Percentiles rank a stretch among this genome's conserved stretches.
Conservation (phyloP, 148 eudicot genomes). For the Heliosperma pusillum region DNA sequence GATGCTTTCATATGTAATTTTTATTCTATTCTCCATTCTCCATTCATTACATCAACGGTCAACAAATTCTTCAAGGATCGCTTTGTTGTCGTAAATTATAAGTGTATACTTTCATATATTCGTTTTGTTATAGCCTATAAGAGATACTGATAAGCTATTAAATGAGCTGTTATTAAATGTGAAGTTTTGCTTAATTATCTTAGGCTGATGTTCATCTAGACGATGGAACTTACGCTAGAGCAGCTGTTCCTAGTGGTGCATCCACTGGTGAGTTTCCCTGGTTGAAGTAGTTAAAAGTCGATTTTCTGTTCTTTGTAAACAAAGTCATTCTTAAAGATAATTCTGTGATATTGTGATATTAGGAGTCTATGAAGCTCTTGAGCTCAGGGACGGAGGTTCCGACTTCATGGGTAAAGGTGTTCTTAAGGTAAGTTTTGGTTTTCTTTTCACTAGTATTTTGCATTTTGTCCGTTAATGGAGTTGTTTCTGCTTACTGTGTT, state of each 20-base stretch:
- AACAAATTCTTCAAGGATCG: too few species aligned
- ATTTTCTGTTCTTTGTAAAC: neutral
- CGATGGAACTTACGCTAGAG: constrained; percentile 65
- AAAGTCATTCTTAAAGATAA: neutral
- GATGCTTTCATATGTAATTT: neutral
- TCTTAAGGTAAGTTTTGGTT: constrained; percentile 51
- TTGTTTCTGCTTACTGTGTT: constrained; percentile 19
- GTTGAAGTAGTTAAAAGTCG: neutral
- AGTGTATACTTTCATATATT: too few species aligned
- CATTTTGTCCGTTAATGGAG: neutral
- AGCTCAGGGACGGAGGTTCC: constrained; percentile 91
- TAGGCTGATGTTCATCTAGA: constrained; percentile 69
- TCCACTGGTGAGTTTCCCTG: constrained; percentile 67
- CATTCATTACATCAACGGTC: too few species aligned
- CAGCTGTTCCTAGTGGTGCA: constrained; percentile 99
- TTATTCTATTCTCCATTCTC: too few species aligned
- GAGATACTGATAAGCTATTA: neutral
- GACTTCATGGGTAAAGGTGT: constrained; percentile 97
- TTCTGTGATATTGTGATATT: constrained; percentile 17
- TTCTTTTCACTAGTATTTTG: neutral
- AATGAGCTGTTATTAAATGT: neutral
- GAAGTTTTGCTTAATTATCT: neutral
- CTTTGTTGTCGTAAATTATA: too few species aligned
- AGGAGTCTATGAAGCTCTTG: constrained; percentile 96
- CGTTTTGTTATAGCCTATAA: too few species aligned